phyloP scores from a whole-genome alignment of 768 basidiomycete genomes.

The Tricholoma terreum region DNA sequence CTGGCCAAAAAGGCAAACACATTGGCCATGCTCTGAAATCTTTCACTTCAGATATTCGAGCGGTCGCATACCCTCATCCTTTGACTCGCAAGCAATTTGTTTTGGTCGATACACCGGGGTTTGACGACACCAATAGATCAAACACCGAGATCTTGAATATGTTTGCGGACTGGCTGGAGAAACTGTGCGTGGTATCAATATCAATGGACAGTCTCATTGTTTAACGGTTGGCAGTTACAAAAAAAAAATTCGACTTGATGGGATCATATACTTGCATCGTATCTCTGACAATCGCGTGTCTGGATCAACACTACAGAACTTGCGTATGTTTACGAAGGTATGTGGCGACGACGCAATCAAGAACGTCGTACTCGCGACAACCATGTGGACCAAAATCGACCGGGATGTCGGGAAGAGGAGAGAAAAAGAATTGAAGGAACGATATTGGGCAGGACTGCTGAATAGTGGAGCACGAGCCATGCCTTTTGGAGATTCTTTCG shows the following conservation, averaged over 20 bases:
- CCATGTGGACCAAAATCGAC: slow-evolving; percentile 39
- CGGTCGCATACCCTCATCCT: slow-evolving; percentile 13
- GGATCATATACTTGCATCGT: too few relatives aligned
- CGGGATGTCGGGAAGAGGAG: slow-evolving; percentile 33
- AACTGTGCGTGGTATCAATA: slow-evolving; percentile 21
- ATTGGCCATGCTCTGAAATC: slow-evolving; percentile 34
- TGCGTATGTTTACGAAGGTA: slow-evolving; percentile 30
- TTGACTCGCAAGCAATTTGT: slow-evolving; percentile 2
- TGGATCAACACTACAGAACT: slow-evolving; percentile 27
- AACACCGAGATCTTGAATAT: slow-evolving; percentile 19
- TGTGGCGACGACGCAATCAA: slow-evolving; percentile 28
- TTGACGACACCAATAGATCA: slow-evolving; percentile 14
- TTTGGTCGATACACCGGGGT: slow-evolving; percentile 21
- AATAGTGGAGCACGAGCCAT: slow-evolving; percentile 21
- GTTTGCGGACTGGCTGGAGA: slow-evolving; percentile 14
- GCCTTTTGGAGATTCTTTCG: slow-evolving; percentile 17
- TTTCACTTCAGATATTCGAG: slow-evolving; percentile 29
- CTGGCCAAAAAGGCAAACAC: slow-evolving; percentile 25
- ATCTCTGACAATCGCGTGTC: slow-evolving; percentile 25
- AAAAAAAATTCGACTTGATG: neutral
- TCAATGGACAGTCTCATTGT: slow-evolving; percentile 19
- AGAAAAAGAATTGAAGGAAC: slow-evolving; percentile 39
- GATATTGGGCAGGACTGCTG: slow-evolving; percentile 33
- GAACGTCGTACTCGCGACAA: slow-evolving; percentile 33
- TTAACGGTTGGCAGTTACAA: slow-evolving; percentile 8